Base-by-base conservation (phyloP, 148 eudicot genomes). In the Fagopyrum homotropicum region DNA sequence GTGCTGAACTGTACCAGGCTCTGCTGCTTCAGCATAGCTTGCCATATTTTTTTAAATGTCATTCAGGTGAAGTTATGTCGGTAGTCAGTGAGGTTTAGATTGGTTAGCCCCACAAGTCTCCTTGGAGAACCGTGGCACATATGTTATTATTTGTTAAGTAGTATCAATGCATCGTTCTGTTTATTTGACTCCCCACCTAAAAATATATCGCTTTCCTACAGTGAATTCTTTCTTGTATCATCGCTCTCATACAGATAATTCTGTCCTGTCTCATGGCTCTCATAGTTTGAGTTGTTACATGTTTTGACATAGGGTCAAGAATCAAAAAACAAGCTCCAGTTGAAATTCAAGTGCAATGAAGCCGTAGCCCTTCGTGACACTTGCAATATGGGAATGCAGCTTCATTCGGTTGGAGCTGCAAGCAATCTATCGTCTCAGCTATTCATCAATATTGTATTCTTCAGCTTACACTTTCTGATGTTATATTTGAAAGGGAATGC, bases 51-150 rank as follows among this genome's bases (percentile, higher is more conserved):
- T 70, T 57, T 45, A 51, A 12, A 43, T 45, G 47, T 50, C 22
- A 30, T 72, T 66, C 59, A 80, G 82, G 77, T 73, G 40, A 69
- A 61, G 56, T 35, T 12, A 66, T 45, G 29, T 44, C 55, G 11
- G 51, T 60, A 15, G 59, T 35, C 40, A 35, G 40, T 35, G 40
- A 35, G 40, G 40, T 35, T 35, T 35, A 35, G 40, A 35, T 35
- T 35, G 40, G 40, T 35, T 35, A 50, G 9, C 54, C 8, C 12
- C 19, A 35, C 40, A 35, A 35, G 40, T 35, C 0, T 35, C 40
- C 40, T 35, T 1, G 40, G 40, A 35, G 40, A 55, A 16, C 22
- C 7, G 22, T 55, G 19, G 52, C n/a, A 15, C 7, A 15, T n/a
- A 16, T 16, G 19, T 26, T 22, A 35, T 35, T 35, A 35, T 60